Percentiles rank a stretch among this genome's conserved stretches.
phyloP scores from a whole-genome alignment of 495 filamentous ascomycete species.

The Penicillium cinerascens region DNA sequence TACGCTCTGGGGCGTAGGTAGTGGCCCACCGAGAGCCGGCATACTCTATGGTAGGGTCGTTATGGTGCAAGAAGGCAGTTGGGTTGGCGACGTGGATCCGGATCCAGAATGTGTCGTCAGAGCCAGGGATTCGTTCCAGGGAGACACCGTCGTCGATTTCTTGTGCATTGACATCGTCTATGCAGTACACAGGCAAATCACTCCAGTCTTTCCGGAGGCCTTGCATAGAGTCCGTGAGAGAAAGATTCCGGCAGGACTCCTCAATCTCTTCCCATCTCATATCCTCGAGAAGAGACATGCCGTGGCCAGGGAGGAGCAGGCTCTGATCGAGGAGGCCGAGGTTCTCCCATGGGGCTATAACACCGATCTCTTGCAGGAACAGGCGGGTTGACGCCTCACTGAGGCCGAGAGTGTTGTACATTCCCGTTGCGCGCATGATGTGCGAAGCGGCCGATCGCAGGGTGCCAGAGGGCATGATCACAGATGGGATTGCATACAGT shows the following conservation, averaged over 20 bases:
- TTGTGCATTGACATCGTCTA: slow-evolving; percentile 65
- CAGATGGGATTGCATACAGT: slow-evolving; percentile 45
- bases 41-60: slow-evolving; percentile 56
- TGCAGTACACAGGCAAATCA: slow-evolving; percentile 70
- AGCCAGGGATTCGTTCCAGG: slow-evolving; percentile 59
- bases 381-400: slow-evolving; percentile 55
- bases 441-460: slow-evolving; percentile 62
- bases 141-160: slow-evolving; percentile 93
- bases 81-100: slow-evolving; percentile 93
- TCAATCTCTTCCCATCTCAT: slow-evolving; percentile 29
- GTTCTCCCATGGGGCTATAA: slow-evolving; percentile 78
- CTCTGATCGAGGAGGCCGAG: slow-evolving; percentile 56
- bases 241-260: slow-evolving; percentile 25
- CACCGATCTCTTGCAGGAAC: slow-evolving; percentile 84
- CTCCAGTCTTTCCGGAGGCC: slow-evolving; percentile 68
- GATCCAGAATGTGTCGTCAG: slow-evolving; percentile 66
- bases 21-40: slow-evolving; percentile 62
- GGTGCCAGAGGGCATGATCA: slow-evolving; percentile 50
- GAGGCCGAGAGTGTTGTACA: slow-evolving; percentile 62
- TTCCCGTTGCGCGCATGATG: slow-evolving; percentile 66
- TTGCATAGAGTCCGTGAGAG: slow-evolving; percentile 48
- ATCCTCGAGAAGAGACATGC: slow-evolving; percentile 34
- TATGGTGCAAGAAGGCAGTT: slow-evolving; percentile 67
- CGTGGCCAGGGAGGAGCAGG: slow-evolving; percentile 58
- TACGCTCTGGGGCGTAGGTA: slow-evolving; percentile 71